phyloP scores from a whole-genome alignment of 2,329 filamentous ascomycete genomes.

The Seiridium cupressi region DNA sequence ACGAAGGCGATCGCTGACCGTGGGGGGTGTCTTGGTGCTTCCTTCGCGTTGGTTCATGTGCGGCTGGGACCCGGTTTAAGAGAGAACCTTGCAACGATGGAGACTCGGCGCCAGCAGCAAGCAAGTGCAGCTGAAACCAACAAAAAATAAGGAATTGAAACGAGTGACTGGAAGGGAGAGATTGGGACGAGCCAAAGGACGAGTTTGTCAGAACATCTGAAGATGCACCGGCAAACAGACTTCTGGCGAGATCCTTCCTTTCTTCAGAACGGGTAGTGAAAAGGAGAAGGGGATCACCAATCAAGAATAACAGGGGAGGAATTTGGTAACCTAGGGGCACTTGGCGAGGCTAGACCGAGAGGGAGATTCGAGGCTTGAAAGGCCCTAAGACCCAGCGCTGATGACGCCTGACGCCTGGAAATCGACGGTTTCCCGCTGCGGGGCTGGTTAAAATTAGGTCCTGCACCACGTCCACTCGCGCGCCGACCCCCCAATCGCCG shows the following conservation, averaged over 20 bases:
- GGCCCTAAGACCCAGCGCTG: neutral
- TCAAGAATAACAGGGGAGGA: no score
- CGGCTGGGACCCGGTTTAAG: no score
- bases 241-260: neutral
- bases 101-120: neutral
- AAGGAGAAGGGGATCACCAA: conserved; percentile 1
- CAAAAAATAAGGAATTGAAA: neutral
- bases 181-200: neutral
- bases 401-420: neutral
- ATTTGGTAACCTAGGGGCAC: no score
- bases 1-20: neutral
- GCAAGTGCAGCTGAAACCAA: neutral
- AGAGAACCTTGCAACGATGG: no score
- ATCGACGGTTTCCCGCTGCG: neutral
- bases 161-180: neutral
- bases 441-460: neutral
- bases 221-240: neutral
- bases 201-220: neutral
- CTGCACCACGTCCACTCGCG: neutral
- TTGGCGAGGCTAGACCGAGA: no score
- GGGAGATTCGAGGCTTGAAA: neutral
- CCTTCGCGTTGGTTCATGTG: no score
- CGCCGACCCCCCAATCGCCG: neutral
- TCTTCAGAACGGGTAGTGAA: neutral
- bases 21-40: neutral